phyloP scores from a whole-genome alignment of 179 eudicot genomes.

The Patellifolia procumbens region DNA sequence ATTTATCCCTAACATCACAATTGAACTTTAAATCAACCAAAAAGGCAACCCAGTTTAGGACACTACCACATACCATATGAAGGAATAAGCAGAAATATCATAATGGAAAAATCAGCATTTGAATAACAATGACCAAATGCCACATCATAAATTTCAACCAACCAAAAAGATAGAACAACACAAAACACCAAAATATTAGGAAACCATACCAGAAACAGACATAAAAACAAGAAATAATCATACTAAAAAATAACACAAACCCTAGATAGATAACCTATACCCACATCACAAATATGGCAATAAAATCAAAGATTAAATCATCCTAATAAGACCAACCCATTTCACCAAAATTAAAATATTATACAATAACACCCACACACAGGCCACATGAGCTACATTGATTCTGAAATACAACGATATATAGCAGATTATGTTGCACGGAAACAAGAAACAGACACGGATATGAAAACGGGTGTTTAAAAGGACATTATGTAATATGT shows the following conservation, averaged over 20 bases:
- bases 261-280: neutral
- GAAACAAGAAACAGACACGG: too few species aligned
- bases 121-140: neutral
- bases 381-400: too few species aligned
- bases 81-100: neutral
- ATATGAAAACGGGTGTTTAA: too few species aligned
- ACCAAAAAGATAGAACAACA: neutral
- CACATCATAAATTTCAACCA: neutral
- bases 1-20: slow-evolving; percentile 59
- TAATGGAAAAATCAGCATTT: neutral
- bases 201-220: neutral
- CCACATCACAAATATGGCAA: neutral
- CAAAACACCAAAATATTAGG: neutral
- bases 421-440: too few species aligned
- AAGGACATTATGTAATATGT: too few species aligned
- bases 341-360: neutral
- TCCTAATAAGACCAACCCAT: neutral
- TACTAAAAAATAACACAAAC: too few species aligned
- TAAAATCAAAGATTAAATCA: neutral
- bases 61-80: neutral
- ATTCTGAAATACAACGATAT: too few species aligned
- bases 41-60: neutral
- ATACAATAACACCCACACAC: neutral
- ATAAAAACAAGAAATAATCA: too few species aligned
- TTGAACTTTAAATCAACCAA: neutral